These are phyloP conservation scores for Boletellus sp. DNA, from an alignment of 768 basidiomycete species.

Conservation along the genomic window DNA sequence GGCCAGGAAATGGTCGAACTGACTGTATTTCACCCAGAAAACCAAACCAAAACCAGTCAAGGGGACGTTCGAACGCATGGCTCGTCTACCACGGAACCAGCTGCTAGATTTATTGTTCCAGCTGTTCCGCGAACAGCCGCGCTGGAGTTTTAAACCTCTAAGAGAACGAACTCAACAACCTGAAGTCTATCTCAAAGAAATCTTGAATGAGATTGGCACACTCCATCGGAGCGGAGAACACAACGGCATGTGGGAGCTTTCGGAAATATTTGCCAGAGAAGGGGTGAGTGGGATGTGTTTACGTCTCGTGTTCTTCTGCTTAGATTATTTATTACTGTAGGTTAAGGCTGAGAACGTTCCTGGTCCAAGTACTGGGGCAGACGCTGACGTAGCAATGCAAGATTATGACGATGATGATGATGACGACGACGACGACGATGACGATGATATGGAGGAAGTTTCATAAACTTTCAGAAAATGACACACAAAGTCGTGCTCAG, in stretches of 20 bases:
- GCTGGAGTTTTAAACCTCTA: slow-evolving; percentile 76
- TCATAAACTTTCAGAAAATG: slow-evolving; percentile 35
- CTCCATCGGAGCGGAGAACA: slow-evolving; percentile 78
- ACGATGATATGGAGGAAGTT: slow-evolving; percentile 70
- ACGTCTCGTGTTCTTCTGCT: neutral
- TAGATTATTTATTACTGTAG: slow-evolving; percentile 21
- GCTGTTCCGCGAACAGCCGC: slow-evolving; percentile 72
- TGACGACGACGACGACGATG: slow-evolving; percentile 42
- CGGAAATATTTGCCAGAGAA: slow-evolving; percentile 65
- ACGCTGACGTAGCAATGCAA: slow-evolving; percentile 34
- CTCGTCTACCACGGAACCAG: slow-evolving; percentile 88
- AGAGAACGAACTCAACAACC: slow-evolving; percentile 84
- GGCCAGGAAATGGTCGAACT: neutral
- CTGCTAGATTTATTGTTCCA: slow-evolving; percentile 79
- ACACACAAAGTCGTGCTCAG: neutral
- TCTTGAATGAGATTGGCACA: slow-evolving; percentile 69
- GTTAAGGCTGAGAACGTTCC: slow-evolving; percentile 47
- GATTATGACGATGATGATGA: slow-evolving; percentile 49
- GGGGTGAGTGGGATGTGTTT: slow-evolving; percentile 40
- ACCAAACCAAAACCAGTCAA: slow-evolving; percentile 65
- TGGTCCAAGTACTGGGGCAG: slow-evolving; percentile 31
- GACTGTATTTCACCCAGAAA: slow-evolving; percentile 36
- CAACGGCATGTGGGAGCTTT: slow-evolving; percentile 78
- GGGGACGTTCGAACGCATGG: slow-evolving; percentile 80
- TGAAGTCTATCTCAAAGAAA: slow-evolving; percentile 82